Conservation (phyloP, 2,329 filamentous ascomycete species). For the Polytolypa hystricis region DNA sequence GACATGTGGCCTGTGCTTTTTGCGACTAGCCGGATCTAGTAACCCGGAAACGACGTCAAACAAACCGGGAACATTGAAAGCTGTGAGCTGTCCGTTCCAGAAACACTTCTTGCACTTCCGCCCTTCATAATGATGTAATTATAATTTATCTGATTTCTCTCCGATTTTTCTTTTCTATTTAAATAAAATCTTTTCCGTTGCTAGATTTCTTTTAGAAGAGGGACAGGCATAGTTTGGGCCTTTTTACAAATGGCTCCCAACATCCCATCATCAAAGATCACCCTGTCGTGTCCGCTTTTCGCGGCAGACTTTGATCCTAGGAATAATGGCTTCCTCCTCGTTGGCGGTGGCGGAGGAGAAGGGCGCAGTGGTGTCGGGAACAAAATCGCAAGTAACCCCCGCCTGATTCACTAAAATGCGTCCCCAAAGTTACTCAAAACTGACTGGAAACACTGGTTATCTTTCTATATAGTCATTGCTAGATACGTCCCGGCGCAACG, state of each 20-base stretch:
- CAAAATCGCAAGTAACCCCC: conserved; percentile 55
- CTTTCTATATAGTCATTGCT: conserved; percentile 49
- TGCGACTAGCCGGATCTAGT: too few species aligned
- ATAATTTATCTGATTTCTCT: not conserved
- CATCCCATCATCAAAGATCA: conserved; percentile 45
- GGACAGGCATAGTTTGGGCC: too few species aligned
- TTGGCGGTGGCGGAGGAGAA: conserved; percentile 79
- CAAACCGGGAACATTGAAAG: not conserved
- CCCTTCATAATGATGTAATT: not conserved
- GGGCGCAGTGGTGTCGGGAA: conserved; percentile 73
- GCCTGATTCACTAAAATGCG: not conserved
- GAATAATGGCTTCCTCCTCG: conserved; percentile 62
- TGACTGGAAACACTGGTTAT: too few species aligned
- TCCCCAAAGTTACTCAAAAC: too few species aligned
- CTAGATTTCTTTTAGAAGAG: not conserved
- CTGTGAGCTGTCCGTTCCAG: not conserved
- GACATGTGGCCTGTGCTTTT: too few species aligned
- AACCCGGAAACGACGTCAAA: not conserved
- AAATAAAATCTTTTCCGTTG: not conserved
- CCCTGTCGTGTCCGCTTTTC: conserved; percentile 74
- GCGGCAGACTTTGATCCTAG: conserved; percentile 78
- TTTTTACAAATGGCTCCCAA: conserved; percentile 26
- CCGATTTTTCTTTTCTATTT: not conserved
- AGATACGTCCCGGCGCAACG: conserved; percentile 54
- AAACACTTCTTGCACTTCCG: not conserved